phyloP scores from a whole-genome alignment of 1,284 basidiomycete species.

The Apiotrichum akiyoshidainum region DNA sequence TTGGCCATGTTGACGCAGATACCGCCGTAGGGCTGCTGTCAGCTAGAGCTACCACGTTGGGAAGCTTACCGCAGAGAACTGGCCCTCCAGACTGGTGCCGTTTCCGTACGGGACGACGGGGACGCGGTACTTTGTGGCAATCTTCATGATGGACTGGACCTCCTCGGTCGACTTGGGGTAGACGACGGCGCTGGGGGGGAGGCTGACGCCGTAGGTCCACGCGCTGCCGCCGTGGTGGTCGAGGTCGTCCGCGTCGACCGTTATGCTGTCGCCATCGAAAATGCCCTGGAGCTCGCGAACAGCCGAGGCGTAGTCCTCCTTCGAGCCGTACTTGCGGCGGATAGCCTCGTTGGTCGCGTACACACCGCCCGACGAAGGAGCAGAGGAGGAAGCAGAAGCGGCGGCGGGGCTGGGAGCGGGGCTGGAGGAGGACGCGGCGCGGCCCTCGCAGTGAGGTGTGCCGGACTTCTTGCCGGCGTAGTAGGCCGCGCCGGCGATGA shows the following conservation, averaged over 20 bases:
- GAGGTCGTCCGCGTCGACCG: conserved; percentile 10
- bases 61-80: conserved; percentile 26
- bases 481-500: too few relatives aligned
- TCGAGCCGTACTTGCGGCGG: conserved; percentile 8
- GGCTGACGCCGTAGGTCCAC: conserved; percentile 9
- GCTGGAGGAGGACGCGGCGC: background rate
- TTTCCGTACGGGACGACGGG: conserved; percentile 43
- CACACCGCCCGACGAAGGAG: too few relatives aligned
- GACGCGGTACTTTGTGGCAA: conserved; percentile 31
- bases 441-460: too few relatives aligned
- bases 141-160: conserved; percentile 33
- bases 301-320: conserved; percentile 13
- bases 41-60: background rate
- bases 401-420: background rate
- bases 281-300: conserved; percentile 10
- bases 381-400: background rate
- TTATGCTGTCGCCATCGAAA: conserved; percentile 12
- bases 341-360: background rate
- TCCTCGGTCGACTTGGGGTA: conserved; percentile 37
- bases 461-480: too few relatives aligned
- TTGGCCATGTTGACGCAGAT: conserved; percentile 77
- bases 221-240: conserved; percentile 9
- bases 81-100: conserved; percentile 40
- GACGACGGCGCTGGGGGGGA: conserved; percentile 26
- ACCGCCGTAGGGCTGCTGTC: conserved; percentile 55